These are phyloP conservation scores for Cordyceps tenuipes DNA, from an alignment of 2,329 filamentous ascomycete genomes.

Conservation along the genomic window DNA sequence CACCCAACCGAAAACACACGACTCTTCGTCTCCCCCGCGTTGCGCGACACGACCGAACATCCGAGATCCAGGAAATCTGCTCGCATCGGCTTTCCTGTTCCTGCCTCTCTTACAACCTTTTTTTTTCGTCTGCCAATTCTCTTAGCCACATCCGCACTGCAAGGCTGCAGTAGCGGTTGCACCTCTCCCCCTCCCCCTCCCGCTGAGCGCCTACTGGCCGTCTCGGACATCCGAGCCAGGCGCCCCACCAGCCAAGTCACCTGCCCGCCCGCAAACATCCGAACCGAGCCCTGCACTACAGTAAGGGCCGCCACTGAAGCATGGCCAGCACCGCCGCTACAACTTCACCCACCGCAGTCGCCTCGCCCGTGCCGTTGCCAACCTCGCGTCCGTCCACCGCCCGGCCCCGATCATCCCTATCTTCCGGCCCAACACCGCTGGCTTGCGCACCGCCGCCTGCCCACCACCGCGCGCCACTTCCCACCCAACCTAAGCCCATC, in stretches of 20 bases:
- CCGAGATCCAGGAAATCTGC: background rate
- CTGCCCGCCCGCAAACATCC: conserved; percentile 11
- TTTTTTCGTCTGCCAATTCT: background rate
- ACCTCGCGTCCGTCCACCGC: conserved; percentile 10
- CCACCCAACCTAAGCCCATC: conserved; percentile 20
- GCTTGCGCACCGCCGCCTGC: conserved; percentile 12
- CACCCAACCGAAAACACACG: background rate
- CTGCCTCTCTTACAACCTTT: background rate
- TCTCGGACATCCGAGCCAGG: conserved; percentile 11
- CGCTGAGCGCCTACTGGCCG: background rate
- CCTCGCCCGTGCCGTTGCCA: conserved; percentile 19
- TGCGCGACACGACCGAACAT: background rate
- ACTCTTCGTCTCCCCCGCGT: background rate
- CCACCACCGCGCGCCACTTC: conserved; percentile 21
- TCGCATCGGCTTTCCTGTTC: background rate
- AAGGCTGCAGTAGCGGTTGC: conserved; percentile 7
- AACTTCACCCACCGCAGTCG: conserved; percentile 15
- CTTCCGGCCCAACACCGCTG: background rate
- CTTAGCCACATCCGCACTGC: background rate
- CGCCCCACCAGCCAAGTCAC: conserved; percentile 12
- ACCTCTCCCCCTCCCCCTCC: background rate
- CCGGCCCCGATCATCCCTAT: background rate
- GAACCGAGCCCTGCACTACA: background rate
- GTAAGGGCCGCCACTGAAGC: conserved; percentile 3
- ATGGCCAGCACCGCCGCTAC: conserved; percentile 13